These are phyloP conservation scores for Boletus pseudo-olivaceus DNA, from an alignment of 768 basidiomycete species.

Conservation along the genomic window DNA sequence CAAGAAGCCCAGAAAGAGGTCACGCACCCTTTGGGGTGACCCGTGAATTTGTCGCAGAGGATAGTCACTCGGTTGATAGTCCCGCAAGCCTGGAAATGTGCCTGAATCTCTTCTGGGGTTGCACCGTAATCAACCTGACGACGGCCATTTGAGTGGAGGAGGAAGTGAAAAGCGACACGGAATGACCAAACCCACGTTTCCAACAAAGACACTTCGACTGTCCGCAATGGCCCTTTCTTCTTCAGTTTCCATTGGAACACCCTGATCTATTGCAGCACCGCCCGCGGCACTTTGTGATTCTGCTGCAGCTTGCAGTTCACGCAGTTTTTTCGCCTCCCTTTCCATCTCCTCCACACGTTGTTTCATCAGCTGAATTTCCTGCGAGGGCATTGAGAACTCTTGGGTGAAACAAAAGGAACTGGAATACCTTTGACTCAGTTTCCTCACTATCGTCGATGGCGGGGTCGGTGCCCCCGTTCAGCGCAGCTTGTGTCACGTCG, in stretches of 20 bases:
- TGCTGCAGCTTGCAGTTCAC: slow-evolving; percentile 80
- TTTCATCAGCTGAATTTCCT: slow-evolving; percentile 91
- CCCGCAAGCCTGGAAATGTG: slow-evolving; percentile 95
- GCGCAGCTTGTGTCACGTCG: slow-evolving; percentile 41
- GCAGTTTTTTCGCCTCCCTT: slow-evolving; percentile 79
- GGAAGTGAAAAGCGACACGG: not conserved
- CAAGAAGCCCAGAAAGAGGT: not conserved
- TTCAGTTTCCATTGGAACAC: slow-evolving; percentile 66
- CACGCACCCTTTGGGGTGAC: slow-evolving; percentile 92
- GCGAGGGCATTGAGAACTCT: slow-evolving; percentile 18
- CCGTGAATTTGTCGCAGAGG: slow-evolving; percentile 99
- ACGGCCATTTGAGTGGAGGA: slow-evolving; percentile 10
- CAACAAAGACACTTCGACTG: slow-evolving; percentile 86
- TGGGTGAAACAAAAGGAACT: slow-evolving; percentile 3
- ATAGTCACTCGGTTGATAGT: slow-evolving; percentile 99
- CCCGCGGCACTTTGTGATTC: slow-evolving; percentile 51
- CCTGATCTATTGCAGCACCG: slow-evolving; percentile 42
- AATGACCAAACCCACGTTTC: slow-evolving; percentile 69
- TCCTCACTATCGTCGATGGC: slow-evolving; percentile 59
- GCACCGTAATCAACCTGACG: slow-evolving; percentile 92
- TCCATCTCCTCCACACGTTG: slow-evolving; percentile 93
- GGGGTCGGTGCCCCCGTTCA: slow-evolving; percentile 29
- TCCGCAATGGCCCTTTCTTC: slow-evolving; percentile 85
- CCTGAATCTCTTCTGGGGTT: slow-evolving; percentile 97
- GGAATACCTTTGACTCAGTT: slow-evolving; percentile 54